These are phyloP conservation scores for Aspergillus quadricinctus DNA, from an alignment of 2,329 filamentous ascomycete species.

Conservation along the genomic window DNA sequence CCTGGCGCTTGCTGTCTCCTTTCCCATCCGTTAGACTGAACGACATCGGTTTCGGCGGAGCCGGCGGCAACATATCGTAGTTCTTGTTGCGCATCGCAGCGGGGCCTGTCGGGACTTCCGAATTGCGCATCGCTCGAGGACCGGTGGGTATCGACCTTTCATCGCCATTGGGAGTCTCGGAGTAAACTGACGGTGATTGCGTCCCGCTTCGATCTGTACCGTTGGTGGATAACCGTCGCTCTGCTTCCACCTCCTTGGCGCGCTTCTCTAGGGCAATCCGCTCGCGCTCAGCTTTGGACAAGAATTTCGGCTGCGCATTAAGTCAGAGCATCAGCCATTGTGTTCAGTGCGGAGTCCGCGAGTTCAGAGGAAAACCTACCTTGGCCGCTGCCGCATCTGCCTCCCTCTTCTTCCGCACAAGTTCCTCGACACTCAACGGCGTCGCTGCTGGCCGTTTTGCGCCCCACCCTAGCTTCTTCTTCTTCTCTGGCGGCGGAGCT, in stretches of 20 bases:
- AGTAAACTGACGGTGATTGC: conserved; percentile 9
- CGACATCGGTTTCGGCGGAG: conserved; percentile 32
- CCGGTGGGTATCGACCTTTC: conserved; percentile 59
- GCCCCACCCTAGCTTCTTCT: conserved; percentile 55
- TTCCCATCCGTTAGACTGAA: conserved; percentile 33
- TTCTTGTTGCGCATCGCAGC: conserved; percentile 56
- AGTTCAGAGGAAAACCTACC: conserved; percentile 38
- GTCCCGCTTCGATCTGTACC: conserved; percentile 23
- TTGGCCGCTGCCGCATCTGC: conserved; percentile 80
- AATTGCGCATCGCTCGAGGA: conserved; percentile 60
- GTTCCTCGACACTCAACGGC: conserved; percentile 78
- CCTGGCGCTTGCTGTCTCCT: conserved; percentile 37
- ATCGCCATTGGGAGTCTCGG: conserved; percentile 23
- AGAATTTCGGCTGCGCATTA: conserved; percentile 64
- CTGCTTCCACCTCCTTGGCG: conserved; percentile 65
- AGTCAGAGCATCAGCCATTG: conserved; percentile 14
- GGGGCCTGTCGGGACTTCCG: conserved; percentile 61
- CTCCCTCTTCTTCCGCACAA: conserved; percentile 79
- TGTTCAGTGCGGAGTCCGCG: background rate
- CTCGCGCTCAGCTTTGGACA: conserved; percentile 79
- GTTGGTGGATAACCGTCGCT: conserved; percentile 42
- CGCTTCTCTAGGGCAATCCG: conserved; percentile 73
- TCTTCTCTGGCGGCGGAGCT: conserved; percentile 42
- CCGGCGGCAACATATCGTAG: conserved; percentile 52
- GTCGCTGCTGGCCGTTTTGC: conserved; percentile 34